Evolutionary conservation across 1,284 basidiomycete species (phyloP), one percentile per base, ranked within the genome.

Genomic region (Porodaedalea pini): DNA sequence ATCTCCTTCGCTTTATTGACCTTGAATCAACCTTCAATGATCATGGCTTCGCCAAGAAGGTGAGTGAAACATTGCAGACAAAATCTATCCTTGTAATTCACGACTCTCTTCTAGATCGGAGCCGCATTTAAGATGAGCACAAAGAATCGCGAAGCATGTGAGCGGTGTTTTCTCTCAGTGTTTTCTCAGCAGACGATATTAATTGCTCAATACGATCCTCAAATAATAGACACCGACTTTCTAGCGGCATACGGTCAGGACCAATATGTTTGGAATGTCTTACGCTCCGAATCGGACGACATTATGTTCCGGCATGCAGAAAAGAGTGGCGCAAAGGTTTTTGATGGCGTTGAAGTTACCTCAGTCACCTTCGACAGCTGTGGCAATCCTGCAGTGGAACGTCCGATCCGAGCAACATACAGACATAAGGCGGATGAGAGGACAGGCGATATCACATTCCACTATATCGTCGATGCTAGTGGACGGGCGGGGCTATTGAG

Each of bases 211-310:
- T n/a, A n/a, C n/a, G n/a, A n/a, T 39, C 6, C n/a, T 39, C 50
- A 51, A 13, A 11, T 11, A n/a, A 25, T 10, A 85, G 84, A 85
- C 63, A 83, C 84, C 2, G 82, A 86, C 65, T 86, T 86, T 64
- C 65, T 82, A 51, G 78, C 80, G 3, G 39, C 23, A 45, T 62
- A 82, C 29, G 82, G 81, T 19, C 72, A 73, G 11, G 69, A 76
- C 39, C 84, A 84, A 58, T 77, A 75, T 56, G 74, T 84, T 2
- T 86, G 82, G 82, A 86, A 86, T 63, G 83, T 86, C 51, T 83
- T 85, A 29, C 81, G 84, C 39, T 78, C 84, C 2, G 82, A 85
- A 66, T 85, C 84, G 58, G 85, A 86, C 67, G 73, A 81, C 2
- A 61, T 86, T 53, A 73, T 86, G 39, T 70, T 86, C 56, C 77